Evolutionary conservation across 495 filamentous ascomycete species (phyloP), one percentile per base, ranked within the genome.

Genomic region (Pseudoneurospora amorphoporcata): DNA sequence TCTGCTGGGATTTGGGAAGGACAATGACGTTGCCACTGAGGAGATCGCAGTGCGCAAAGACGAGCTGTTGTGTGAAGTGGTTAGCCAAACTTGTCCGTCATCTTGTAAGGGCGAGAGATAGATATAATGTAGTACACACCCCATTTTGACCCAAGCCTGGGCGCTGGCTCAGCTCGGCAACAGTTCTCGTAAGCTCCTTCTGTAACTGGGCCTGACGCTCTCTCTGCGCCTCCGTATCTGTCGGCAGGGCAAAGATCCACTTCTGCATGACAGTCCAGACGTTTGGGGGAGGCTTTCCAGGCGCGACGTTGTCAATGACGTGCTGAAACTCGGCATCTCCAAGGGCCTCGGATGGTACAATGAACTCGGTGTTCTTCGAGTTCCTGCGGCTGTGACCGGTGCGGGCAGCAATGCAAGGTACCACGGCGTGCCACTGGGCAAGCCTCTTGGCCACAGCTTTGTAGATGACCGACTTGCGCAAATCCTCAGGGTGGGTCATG

Each of bases 1-100:
- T 68, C 74, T 14, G 29, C 23, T 80, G 75, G 17, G 82, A 75
- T 4, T 80, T 78, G 35, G 92, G 92, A n/a, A 89, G 83, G 68
- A 97, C 87, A 74, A 99, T 98, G 71, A 99, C 92, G 79, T 99
- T 99, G 70, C 94, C 95, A 79, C 90, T 92, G 9, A 99, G 87
- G 17, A 99, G 87, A 82, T 99, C 95, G 83, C 94, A 96, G 82
- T 99, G 95, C 39, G 91, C 92, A 84, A 98, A 97, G 32, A 99
- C 89, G 72, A 95, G 85, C 92, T 94, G 79, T 23, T 29, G 35
- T 61, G 72, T 14, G 45, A 37, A 3, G 39, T 69, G 38, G 71
- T 83, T 78, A 82, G 79, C 72, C 47, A 32, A 9, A 35, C 29
- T 35, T 2, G 8, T 61, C 12, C 53, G 17, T 35, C 17, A 43